Percentiles rank a stretch among this genome's conserved stretches.
Evolutionary conservation across 2,329 filamentous ascomycete species (phyloP).

Genomic region (Aspergillus sp.): DNA sequence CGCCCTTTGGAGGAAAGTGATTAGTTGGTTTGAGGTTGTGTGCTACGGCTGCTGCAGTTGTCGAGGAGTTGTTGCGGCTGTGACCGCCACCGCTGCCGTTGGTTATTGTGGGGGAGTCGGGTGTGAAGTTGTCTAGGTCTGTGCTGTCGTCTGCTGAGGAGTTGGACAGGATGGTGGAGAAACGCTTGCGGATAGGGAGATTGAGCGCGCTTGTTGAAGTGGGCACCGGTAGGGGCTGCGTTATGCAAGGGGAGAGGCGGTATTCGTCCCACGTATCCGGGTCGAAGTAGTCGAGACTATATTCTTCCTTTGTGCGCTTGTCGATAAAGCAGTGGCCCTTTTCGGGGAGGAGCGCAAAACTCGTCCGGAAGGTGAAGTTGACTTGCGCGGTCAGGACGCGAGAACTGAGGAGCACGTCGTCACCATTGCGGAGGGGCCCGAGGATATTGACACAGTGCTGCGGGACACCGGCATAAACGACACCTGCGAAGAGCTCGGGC

Average conservation of each 20-base stretch:
- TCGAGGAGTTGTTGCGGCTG: constrained; percentile 2
- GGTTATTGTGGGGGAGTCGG: not conserved
- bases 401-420: constrained; percentile 85
- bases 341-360: constrained; percentile 79
- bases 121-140: constrained; percentile 12
- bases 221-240: constrained; percentile 60
- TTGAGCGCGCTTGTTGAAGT: constrained; percentile 19
- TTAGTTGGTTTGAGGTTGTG: constrained; percentile 12
- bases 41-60: not conserved
- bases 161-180: constrained; percentile 32
- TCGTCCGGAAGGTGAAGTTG: constrained; percentile 87
- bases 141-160: constrained; percentile 17
- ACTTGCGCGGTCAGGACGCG: constrained; percentile 88
- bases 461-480: constrained; percentile 81
- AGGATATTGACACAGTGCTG: constrained; percentile 88
- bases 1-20: constrained; percentile 30
- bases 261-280: constrained; percentile 76
- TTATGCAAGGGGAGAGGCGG: constrained; percentile 74
- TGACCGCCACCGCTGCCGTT: not conserved
- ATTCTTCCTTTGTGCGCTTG: constrained; percentile 74
- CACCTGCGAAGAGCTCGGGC: constrained; percentile 81
- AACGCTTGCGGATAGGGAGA: constrained; percentile 40
- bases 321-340: constrained; percentile 87
- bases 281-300: constrained; percentile 81
- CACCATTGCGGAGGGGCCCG: constrained; percentile 85